Percentiles rank a stretch among this genome's conserved stretches.
These are phyloP conservation scores for Apiospora pterosperma DNA, from an alignment of 2,329 filamentous ascomycete genomes.

Conservation along the genomic window DNA sequence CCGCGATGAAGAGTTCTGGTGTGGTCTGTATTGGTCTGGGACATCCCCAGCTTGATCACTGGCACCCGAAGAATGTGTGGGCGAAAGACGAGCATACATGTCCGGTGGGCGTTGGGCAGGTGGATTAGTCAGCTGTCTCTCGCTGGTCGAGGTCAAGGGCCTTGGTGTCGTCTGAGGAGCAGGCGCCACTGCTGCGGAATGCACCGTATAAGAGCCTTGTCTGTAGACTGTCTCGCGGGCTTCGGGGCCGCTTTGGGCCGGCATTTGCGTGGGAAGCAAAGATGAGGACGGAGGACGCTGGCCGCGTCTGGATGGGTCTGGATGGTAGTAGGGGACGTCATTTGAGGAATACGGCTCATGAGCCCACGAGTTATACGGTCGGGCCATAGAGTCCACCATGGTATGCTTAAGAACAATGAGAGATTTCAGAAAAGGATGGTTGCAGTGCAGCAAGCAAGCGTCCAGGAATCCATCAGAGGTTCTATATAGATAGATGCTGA, in stretches of 20 bases:
- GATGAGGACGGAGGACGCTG: conserved; percentile 5
- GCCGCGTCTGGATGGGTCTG: conserved; percentile 5
- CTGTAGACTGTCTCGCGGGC: neutral
- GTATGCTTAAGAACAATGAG: neutral
- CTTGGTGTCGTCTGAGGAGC: neutral
- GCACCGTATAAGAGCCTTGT: neutral
- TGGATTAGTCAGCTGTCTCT: neutral
- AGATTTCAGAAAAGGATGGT: neutral
- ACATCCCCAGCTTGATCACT: neutral
- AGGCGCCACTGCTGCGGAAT: neutral
- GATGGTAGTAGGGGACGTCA: conserved; percentile 6
- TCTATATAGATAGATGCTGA: neutral
- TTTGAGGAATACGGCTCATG: conserved; percentile 2
- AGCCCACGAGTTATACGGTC: conserved; percentile 8
- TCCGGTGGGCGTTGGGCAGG: neutral
- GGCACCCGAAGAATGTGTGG: conserved; percentile 3
- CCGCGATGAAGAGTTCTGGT: neutral
- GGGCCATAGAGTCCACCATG: conserved; percentile 10
- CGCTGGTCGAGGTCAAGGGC: neutral
- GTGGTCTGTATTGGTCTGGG: neutral
- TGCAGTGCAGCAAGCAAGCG: neutral
- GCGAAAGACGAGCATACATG: conserved; percentile 2
- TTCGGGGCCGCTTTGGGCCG: neutral
- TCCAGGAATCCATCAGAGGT: neutral
- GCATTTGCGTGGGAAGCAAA: neutral